Conservation (phyloP, 2,329 filamentous ascomycete species). For the Ciborinia camelliae region DNA sequence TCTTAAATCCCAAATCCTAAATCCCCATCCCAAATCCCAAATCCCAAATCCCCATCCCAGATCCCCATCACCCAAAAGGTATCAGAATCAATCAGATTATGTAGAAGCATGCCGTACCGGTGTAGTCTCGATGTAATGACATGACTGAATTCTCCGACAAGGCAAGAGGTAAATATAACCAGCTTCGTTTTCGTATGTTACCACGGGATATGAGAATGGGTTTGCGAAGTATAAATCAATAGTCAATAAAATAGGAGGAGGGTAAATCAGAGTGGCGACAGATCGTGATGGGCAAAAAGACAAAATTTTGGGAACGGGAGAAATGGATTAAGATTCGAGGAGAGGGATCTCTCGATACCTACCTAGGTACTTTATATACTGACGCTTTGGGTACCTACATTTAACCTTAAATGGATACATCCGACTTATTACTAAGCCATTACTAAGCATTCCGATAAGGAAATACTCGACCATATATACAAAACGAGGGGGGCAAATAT, state of each 20-base stretch:
- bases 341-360: not conserved
- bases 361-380: too few species aligned
- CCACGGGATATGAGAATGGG: not conserved
- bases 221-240: not conserved
- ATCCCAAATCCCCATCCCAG: not conserved
- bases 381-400: too few species aligned
- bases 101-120: not conserved
- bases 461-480: not conserved
- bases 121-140: not conserved
- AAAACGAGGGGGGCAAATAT: conserved; percentile 14
- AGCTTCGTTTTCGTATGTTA: not conserved
- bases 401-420: too few species aligned
- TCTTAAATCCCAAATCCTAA: not conserved
- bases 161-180: not conserved
- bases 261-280: not conserved
- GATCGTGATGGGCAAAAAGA: too few species aligned
- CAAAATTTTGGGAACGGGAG: too few species aligned
- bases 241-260: not conserved
- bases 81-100: too few species aligned
- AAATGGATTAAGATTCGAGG: not conserved
- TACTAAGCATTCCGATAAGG: conserved; percentile 5
- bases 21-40: not conserved
- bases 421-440: too few species aligned
- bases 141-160: not conserved
- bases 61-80: not conserved